These are phyloP conservation scores for Aspergillus funiculosus DNA, from an alignment of 495 filamentous ascomycete genomes.

Conservation along the genomic window DNA sequence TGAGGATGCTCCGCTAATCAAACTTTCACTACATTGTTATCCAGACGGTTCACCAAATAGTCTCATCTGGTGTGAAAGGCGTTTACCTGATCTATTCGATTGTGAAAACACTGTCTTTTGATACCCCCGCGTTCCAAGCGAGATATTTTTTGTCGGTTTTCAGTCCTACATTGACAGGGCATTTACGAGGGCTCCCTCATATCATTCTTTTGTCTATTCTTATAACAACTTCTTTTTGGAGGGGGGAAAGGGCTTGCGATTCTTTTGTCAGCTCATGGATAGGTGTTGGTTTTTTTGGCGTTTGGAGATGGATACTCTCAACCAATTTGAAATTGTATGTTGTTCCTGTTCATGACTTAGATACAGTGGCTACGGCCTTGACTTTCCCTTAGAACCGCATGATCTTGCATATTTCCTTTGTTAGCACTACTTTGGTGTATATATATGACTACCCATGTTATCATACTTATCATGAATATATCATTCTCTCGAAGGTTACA, in stretches of 20 bases:
- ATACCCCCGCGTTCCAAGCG: constrained; percentile 21
- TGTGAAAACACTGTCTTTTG: constrained; percentile 12
- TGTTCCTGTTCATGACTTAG: not conserved
- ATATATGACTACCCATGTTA: not conserved
- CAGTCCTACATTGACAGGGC: not conserved
- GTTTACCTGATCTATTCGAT: constrained; percentile 1
- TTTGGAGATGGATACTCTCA: not conserved
- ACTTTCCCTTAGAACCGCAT: not conserved
- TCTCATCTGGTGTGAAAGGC: constrained; percentile 1
- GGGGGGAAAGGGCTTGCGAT: not conserved
- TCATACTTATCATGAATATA: not conserved
- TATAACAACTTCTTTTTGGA: not conserved
- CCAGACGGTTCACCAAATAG: not conserved
- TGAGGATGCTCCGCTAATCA: constrained; percentile 34
- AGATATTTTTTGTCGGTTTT: constrained; percentile 11
- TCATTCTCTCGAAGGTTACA: not conserved
- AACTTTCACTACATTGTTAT: not conserved
- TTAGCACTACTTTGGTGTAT: not conserved
- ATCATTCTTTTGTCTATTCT: constrained; percentile 16
- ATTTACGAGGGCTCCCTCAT: constrained; percentile 10
- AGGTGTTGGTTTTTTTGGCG: not conserved
- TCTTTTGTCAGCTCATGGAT: not conserved
- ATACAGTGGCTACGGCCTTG: constrained; percentile 1
- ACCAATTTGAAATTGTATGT: not conserved
- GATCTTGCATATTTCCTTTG: constrained; percentile 5